These are phyloP conservation scores for Solanum rostratum DNA, from an alignment of 257 asterid genomes.

Conservation along the genomic window DNA sequence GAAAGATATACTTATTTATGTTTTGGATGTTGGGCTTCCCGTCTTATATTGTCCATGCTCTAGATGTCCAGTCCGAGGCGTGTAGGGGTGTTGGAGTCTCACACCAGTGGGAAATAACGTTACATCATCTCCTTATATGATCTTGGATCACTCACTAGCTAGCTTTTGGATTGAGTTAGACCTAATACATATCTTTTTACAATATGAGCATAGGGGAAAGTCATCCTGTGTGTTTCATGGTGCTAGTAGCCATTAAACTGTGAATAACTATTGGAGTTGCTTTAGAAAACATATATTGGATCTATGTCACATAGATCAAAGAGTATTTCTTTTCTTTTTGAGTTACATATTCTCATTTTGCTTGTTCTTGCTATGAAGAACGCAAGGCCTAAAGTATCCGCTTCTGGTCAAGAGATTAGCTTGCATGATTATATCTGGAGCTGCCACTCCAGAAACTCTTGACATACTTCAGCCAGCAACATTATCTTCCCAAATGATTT, in stretches of 20 bases:
- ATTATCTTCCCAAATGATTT: conserved; percentile 34
- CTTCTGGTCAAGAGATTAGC: conserved; percentile 66
- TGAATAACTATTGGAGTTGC: background rate
- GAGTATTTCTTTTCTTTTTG: background rate
- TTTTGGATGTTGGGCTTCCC: background rate
- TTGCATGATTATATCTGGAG: conserved; percentile 55
- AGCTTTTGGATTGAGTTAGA: background rate
- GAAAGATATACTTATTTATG: background rate
- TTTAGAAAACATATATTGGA: background rate
- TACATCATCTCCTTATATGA: background rate
- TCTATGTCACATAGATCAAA: background rate
- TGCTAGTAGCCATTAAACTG: background rate
- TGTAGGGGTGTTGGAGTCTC: background rate
- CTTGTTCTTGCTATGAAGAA: conserved; percentile 27
- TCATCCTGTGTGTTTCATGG: background rate
- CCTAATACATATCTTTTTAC: background rate
- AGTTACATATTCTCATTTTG: background rate
- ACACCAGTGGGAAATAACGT: background rate
- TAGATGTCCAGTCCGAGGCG: background rate
- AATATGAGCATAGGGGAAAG: background rate
- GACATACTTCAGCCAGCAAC: conserved; percentile 63
- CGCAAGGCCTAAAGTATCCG: conserved; percentile 72
- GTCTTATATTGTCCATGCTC: background rate
- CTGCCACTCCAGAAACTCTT: conserved; percentile 30
- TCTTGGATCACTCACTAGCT: background rate